phyloP scores from a whole-genome alignment of 2,329 filamentous ascomycete species.

The Emericellopsis cladophorae region DNA sequence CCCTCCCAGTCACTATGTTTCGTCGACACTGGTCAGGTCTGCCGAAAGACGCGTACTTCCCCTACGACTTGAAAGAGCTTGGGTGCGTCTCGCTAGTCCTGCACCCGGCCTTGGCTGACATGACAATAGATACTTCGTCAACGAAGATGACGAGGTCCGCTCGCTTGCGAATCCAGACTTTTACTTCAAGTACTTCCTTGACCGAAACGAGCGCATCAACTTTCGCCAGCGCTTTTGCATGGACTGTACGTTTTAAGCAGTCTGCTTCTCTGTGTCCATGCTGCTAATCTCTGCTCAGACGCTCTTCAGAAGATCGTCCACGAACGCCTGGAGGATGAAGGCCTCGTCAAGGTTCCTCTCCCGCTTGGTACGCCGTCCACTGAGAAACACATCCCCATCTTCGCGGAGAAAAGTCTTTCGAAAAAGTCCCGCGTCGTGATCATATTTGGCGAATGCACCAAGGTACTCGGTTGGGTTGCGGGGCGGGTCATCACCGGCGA shows the following conservation, averaged over 20 bases:
- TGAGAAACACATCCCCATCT: constrained; percentile 56
- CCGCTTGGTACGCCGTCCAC: constrained; percentile 36
- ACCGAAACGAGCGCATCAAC: constrained; percentile 66
- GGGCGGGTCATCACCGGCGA: constrained; percentile 51
- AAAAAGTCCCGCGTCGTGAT: constrained; percentile 53
- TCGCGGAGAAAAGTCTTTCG: constrained; percentile 38
- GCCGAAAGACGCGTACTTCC: constrained; percentile 57
- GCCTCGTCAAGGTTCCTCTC: constrained; percentile 47
- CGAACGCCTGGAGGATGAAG: constrained; percentile 46
- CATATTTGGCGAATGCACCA: constrained; percentile 57
- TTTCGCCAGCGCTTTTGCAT: constrained; percentile 61
- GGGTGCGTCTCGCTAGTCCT: constrained; percentile 37
- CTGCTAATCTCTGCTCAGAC: constrained; percentile 16
- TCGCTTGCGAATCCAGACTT: constrained; percentile 52
- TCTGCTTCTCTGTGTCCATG: no score
- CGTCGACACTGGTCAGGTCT: constrained; percentile 55
- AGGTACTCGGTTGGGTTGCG: constrained; percentile 65
- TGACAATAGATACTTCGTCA: constrained; percentile 61
- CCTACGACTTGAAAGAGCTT: constrained; percentile 52
- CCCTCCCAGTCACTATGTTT: no score
- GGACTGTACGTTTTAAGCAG: constrained; percentile 43
- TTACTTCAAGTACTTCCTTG: constrained; percentile 64
- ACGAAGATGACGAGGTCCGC: constrained; percentile 61
- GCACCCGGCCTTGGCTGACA: not conserved
- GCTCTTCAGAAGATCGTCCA: constrained; percentile 50